Evolutionary conservation across 495 filamentous ascomycete species (phyloP), one percentile per base, ranked within the genome.

Genomic region (Hyaloscypha hepaticicola): DNA sequence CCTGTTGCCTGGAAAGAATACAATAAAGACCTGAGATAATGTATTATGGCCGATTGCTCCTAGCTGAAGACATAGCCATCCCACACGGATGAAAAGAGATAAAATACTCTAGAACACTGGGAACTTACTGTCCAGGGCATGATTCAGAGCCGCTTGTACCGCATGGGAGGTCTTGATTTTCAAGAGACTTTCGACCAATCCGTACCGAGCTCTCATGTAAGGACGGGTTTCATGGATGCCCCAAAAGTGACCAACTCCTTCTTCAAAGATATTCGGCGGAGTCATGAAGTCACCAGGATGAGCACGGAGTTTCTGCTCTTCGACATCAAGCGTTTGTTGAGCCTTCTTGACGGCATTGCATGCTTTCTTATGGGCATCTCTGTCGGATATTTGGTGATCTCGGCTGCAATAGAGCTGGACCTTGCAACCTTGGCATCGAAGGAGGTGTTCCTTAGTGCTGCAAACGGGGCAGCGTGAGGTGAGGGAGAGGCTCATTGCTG

Each of bases 401-500:
- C 65, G 63, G 58, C 72, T 67, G 66, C 83, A 85, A 68, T 86
- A 86, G 21, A 63, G 56, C 28, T 77, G 66, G 5, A 77, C 73
- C 62, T 75, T 76, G 67, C 83, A 86, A 8, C 21, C 38, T 19
- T 45, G 38, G 12, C 38, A 45, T 16, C 38, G 38, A 45, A 45
- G 53, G 11, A 64, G 55, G 14, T 58, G 63, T 16, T 70, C 66
- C 26, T 21, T 55, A 7, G 62, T 68, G 19, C 67, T 69, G 60
- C 75, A 77, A 68, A 73, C 49, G 5, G 49, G 29, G 26, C 60
- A 63, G 50, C 27, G 29, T 3, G 50, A 57, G 11, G n/a, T 9
- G 55, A 57, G 55, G 25, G 55, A 27, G 55, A 57, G 55, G 19
- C 27, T 1, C 55, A 28, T 26, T 53, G n/a, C n/a, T n/a, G n/a